Conservation (phyloP, 371 early-diverging fungal genomes). For the Mucor circinelloides region DNA sequence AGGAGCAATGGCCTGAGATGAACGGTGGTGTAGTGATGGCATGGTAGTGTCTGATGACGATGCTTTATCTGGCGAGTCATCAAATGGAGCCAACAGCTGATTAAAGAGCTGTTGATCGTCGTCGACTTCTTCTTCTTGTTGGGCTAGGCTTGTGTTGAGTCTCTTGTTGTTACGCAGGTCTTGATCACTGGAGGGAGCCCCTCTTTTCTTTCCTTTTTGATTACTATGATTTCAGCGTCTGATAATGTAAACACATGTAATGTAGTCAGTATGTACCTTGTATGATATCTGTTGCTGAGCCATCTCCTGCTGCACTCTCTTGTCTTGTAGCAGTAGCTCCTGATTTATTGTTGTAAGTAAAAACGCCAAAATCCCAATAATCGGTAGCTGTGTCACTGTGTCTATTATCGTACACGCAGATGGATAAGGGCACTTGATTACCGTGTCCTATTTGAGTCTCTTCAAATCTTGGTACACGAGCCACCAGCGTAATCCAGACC, state of each 20-base stretch:
- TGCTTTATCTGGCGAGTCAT: constrained; percentile 3
- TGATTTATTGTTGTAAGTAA: constrained; percentile 11
- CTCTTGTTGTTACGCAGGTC: background rate
- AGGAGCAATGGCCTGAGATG: background rate
- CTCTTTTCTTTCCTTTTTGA: constrained; percentile 3
- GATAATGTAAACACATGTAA: background rate
- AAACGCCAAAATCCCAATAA: constrained; percentile 22
- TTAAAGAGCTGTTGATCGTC: constrained; percentile 19
- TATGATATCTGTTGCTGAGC: background rate
- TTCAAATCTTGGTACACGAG: constrained; percentile 13
- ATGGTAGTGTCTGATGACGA: background rate
- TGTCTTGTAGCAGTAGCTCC: background rate
- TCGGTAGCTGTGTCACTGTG: constrained; percentile 17
- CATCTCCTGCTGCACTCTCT: background rate
- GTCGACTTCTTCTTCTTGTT: constrained; percentile 9
- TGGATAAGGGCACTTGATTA: constrained; percentile 20
- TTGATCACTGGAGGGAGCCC: background rate
- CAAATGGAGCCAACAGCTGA: constrained; percentile 16
- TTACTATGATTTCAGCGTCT: background rate
- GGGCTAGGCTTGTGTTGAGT: background rate
- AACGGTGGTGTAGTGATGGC: background rate
- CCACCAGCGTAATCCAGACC: constrained; percentile 21
- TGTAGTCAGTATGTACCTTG: background rate
- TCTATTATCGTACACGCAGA: constrained; percentile 14
- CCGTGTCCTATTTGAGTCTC: constrained; percentile 9